These are phyloP conservation scores for Hypomontagnella monticulosa DNA, from an alignment of 495 filamentous ascomycete genomes.

Conservation along the genomic window DNA sequence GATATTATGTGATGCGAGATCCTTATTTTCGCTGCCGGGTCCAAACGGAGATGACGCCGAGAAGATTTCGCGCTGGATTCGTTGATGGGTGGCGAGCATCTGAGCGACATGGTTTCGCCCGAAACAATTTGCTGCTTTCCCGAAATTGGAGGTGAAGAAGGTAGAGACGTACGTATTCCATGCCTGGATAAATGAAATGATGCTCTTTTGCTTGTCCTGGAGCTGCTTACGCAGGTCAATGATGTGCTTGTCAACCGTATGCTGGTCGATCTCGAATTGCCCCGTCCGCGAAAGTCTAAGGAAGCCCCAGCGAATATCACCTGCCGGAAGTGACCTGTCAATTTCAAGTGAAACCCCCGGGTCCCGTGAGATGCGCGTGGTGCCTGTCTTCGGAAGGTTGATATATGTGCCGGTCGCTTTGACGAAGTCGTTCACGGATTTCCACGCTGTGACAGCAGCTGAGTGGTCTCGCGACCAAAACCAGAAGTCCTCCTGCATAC, in stretches of 20 bases:
- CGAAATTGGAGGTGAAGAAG: constrained; percentile 75
- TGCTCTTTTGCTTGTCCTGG: constrained; percentile 59
- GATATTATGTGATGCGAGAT: constrained; percentile 56
- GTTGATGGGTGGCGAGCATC: constrained; percentile 66
- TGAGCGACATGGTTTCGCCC: constrained; percentile 70
- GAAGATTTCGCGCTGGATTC: constrained; percentile 68
- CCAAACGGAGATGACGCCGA: constrained; percentile 32
- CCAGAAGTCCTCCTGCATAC: constrained; percentile 76
- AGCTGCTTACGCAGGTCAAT: constrained; percentile 69
- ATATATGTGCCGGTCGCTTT: constrained; percentile 65
- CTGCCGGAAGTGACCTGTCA: constrained; percentile 58
- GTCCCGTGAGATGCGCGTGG: constrained; percentile 49
- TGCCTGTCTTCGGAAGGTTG: constrained; percentile 68
- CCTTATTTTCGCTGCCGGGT: constrained; percentile 11
- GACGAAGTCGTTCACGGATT: constrained; percentile 63
- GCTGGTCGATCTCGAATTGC: constrained; percentile 69
- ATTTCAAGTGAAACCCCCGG: constrained; percentile 34
- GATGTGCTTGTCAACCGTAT: constrained; percentile 70
- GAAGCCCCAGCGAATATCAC: constrained; percentile 74
- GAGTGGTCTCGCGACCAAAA: constrained; percentile 67
- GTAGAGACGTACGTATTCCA: constrained; percentile 72
- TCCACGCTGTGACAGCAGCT: constrained; percentile 67
- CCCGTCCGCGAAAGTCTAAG: constrained; percentile 65
- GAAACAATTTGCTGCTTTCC: constrained; percentile 70
- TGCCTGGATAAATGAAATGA: constrained; percentile 71